Evolutionary conservation across 1,284 basidiomycete species (phyloP), one percentile per base, ranked within the genome.

Genomic region (Ganoderma lingzhi): DNA sequence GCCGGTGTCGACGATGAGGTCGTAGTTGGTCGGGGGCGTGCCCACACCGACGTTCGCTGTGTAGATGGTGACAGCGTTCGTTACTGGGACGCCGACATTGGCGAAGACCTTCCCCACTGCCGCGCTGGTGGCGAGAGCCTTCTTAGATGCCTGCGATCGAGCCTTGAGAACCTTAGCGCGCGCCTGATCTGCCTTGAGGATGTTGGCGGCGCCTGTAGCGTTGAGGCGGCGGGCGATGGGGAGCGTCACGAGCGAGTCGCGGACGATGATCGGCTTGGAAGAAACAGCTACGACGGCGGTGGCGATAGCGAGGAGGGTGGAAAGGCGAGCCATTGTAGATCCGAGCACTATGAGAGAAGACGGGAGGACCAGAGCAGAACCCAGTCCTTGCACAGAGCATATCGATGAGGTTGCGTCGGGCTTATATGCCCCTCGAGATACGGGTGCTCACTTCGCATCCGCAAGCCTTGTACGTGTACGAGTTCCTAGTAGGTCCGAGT

Each of bases 1-100:
- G n/a, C 78, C 78, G 2, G 77, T 78, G 55, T 79, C 78, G 48
- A 78, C 70, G 60, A 79, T 71, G 37, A 79, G 65, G 51, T 70
- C 68, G 67, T 76, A 78, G 15, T 67, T 66, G 6, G 75, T 77
- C 14, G 78, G 69, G 41, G 78, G 78, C 30, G 66, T 70, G 9
- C 78, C 78, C n/a, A 78, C 72, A 19, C 72, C 73, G 35, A 78
- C 71, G 37, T 61, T 73, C 23, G 68, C 74, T 42, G 76, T 77
- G 69, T 79, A 79, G 44, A 72, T 64, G 6, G 73, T 71, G 4
- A 71, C 77, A 23, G 64, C 66, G 70, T 79, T 78, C 12, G 76
- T 78, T 1, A 71, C 74, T 3, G 58, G 19, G 48, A 79, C 32
- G 4, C 71, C 72, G 48, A 79, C 70, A 56, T 76, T 75, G 6